A percentile compares a stretch with the other conserved stretches of the same genome.
phyloP scores from a whole-genome alignment of 225 moss, liverwort and hornwort species.

The Pseudoscleropodium purum region DNA sequence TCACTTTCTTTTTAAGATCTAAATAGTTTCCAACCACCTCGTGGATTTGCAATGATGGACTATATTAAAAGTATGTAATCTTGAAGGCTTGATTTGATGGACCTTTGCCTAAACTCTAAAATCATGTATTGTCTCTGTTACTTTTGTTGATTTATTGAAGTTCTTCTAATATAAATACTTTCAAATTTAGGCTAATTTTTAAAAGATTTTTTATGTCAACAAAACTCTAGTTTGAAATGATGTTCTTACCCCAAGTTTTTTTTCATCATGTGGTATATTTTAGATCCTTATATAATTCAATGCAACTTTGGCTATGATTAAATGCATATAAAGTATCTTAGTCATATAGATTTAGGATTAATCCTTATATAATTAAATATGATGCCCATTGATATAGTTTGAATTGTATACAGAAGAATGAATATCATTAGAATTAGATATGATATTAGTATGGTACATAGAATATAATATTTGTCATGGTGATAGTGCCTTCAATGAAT shows the following conservation, averaged over 20 bases:
- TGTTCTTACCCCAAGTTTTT: background rate
- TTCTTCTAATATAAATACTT: background rate
- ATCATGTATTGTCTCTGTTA: background rate
- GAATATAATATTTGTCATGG: background rate
- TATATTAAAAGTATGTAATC: rapidly evolving
- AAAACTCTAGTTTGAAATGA: background rate
- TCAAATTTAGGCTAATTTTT: background rate
- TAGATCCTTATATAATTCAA: background rate
- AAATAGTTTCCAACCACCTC: background rate
- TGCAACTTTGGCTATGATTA: background rate
- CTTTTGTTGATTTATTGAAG: background rate
- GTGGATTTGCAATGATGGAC: background rate
- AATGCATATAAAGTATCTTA: background rate
- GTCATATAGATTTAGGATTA: background rate
- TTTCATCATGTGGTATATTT: background rate
- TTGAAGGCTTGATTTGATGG: background rate
- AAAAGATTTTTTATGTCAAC: background rate
- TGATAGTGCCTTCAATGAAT: background rate
- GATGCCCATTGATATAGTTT: background rate
- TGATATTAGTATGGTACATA: background rate
- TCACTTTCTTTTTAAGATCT: background rate
- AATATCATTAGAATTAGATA: background rate
- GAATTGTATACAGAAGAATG: background rate
- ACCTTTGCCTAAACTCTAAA: background rate
- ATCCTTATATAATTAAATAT: background rate